Percentiles rank a stretch among this genome's conserved stretches.
These are phyloP conservation scores for Xylaria acuta DNA, from an alignment of 495 filamentous ascomycete species.

Conservation along the genomic window DNA sequence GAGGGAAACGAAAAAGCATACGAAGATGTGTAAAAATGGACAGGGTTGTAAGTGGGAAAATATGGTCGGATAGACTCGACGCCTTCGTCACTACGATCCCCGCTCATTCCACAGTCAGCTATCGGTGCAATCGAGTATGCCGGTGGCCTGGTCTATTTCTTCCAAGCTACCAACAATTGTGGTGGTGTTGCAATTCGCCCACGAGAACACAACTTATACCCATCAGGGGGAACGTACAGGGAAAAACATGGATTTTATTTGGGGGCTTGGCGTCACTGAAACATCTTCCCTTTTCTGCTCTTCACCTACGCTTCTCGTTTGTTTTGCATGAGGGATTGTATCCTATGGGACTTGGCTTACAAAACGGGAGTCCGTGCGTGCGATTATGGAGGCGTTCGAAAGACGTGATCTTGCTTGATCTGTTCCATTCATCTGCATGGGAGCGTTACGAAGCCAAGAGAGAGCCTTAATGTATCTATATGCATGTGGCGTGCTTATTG, in stretches of 20 bases:
- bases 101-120: not conserved
- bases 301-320: not conserved
- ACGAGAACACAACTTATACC: conserved; percentile 1
- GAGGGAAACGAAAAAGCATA: conserved; percentile 29
- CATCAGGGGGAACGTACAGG: not conserved
- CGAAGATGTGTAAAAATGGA: not conserved
- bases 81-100: not conserved
- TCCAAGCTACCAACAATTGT: not conserved
- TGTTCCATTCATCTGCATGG: not conserved
- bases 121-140: not conserved
- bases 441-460: not conserved
- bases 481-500: not conserved
- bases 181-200: not conserved
- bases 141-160: too few species aligned
- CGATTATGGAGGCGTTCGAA: conserved; percentile 2
- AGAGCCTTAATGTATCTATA: conserved; percentile 11
- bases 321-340: not conserved
- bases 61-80: conserved; percentile 8
- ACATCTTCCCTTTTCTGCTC: not conserved
- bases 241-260: not conserved
- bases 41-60: not conserved
- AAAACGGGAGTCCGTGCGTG: conserved; percentile 2
- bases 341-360: not conserved
- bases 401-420: conserved; percentile 7
- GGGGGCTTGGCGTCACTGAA: not conserved